phyloP scores from a whole-genome alignment of 495 filamentous ascomycete species.

The Penicillium atrosanguineum region DNA sequence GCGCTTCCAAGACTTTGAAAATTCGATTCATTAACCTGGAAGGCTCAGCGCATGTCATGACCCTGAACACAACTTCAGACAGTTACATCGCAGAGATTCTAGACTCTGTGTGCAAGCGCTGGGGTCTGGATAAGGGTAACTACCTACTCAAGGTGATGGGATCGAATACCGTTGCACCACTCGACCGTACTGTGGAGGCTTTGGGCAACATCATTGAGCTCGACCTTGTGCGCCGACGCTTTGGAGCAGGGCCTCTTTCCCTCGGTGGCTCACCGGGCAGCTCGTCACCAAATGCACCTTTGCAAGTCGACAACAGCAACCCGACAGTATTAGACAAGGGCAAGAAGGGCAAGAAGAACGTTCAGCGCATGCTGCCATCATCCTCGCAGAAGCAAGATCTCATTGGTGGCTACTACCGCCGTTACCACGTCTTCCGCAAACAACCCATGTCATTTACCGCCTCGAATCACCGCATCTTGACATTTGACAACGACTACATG shows the following conservation, averaged over 20 bases:
- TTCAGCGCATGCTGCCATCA: constrained; percentile 64
- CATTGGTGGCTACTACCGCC: constrained; percentile 69
- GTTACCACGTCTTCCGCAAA: constrained; percentile 89
- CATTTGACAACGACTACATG: constrained; percentile 92
- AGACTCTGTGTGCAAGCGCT: constrained; percentile 84
- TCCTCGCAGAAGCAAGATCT: constrained; percentile 76
- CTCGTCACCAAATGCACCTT: constrained; percentile 72
- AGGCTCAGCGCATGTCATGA: constrained; percentile 58
- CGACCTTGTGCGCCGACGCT: constrained; percentile 83
- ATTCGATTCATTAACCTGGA: constrained; percentile 79
- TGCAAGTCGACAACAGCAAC: constrained; percentile 51
- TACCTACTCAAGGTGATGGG: constrained; percentile 85
- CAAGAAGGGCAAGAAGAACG: constrained; percentile 68
- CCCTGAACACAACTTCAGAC: constrained; percentile 83
- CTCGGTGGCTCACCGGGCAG: constrained; percentile 78
- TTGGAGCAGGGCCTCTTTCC: constrained; percentile 74
- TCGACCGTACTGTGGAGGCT: constrained; percentile 87
- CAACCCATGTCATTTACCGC: constrained; percentile 91
- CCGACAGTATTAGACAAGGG: constrained; percentile 55
- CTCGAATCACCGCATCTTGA: constrained; percentile 76
- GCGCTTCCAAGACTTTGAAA: constrained; percentile 79
- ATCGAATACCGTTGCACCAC: constrained; percentile 76
- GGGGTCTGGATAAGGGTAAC: constrained; percentile 84
- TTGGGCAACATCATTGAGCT: constrained; percentile 80
- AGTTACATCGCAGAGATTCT: constrained; percentile 93